phyloP scores from a whole-genome alignment of 2,329 filamentous ascomycete species.

The Chalaropsis thielavioides region DNA sequence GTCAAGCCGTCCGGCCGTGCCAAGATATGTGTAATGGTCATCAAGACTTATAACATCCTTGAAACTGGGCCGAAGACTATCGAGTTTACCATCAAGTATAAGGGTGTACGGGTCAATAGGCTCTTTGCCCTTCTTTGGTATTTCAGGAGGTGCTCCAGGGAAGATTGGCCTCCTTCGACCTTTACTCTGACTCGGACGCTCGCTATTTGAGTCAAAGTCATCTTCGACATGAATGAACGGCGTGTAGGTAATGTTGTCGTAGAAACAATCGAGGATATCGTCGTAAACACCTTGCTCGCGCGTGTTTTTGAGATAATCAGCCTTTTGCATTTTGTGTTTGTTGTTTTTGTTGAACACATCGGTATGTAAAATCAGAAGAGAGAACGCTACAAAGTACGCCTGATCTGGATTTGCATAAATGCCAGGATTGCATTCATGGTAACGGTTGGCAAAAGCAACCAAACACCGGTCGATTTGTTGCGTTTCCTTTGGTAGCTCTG shows the following conservation, averaged over 20 bases:
- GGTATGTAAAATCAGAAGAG: conserved; percentile 86
- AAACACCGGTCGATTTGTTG: conserved; percentile 94
- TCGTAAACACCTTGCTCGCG: conserved; percentile 83
- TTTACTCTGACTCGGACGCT: conserved; percentile 57
- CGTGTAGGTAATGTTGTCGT: conserved; percentile 96
- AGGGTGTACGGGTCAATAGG: conserved; percentile 91
- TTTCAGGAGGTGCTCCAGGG: conserved; percentile 33
- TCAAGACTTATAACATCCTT: conserved; percentile 88
- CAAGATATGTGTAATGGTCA: conserved; percentile 79
- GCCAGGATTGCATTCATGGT: conserved; percentile 95
- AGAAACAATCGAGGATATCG: conserved; percentile 88
- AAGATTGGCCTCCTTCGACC: conserved; percentile 60
- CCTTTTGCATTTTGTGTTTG: conserved; percentile 96
- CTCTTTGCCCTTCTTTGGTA: conserved; percentile 55
- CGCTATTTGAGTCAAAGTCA: conserved; percentile 64
- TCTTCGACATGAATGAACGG: conserved; percentile 97
- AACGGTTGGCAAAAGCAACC: conserved; percentile 87
- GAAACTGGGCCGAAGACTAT: conserved; percentile 66
- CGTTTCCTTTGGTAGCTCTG: conserved; percentile 89
- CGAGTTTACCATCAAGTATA: conserved; percentile 79
- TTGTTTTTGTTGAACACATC: conserved; percentile 99
- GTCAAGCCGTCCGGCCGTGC: conserved; percentile 61
- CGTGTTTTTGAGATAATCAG: conserved; percentile 90
- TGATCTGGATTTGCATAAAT: conserved; percentile 85
- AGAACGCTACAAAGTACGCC: conserved; percentile 97